A percentile compares a stretch with the other conserved stretches of the same genome.
phyloP scores from a whole-genome alignment of 176 grass and related monocot genomes.

The Zea luxurians region DNA sequence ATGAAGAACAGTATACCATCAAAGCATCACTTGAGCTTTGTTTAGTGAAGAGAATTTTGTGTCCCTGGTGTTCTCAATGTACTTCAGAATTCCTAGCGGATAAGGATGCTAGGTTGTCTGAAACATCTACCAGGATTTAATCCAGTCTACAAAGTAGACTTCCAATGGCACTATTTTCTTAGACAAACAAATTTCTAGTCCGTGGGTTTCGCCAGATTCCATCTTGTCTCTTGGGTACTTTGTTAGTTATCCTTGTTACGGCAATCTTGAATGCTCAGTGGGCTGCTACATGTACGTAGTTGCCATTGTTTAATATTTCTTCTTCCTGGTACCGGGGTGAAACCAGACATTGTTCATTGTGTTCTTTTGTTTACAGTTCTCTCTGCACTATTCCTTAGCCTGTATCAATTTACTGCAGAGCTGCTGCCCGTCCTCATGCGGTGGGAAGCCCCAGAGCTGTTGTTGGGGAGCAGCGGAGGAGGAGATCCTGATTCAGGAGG shows the following conservation, averaged over 20 bases:
- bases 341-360: background rate
- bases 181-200: background rate
- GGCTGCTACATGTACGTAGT: background rate
- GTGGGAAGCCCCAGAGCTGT: slow-evolving; percentile 3
- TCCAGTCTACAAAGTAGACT: background rate
- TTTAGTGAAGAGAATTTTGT: background rate
- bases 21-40: background rate
- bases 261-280: background rate
- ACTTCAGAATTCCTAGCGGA: background rate
- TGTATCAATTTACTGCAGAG: slow-evolving; percentile 35
- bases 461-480: slow-evolving; percentile 3
- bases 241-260: background rate
- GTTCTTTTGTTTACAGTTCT: background rate
- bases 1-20: background rate
- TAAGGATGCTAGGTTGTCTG: background rate
- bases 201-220: background rate
- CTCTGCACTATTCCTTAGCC: slow-evolving; percentile 16
- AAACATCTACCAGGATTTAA: background rate
- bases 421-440: slow-evolving; percentile 44
- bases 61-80: background rate
- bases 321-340: background rate
- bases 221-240: background rate
- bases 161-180: background rate
- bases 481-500: background rate
- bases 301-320: background rate